Conservation (phyloP, 2,329 filamentous ascomycete species). For the Paraphaeosphaeria minitans region DNA sequence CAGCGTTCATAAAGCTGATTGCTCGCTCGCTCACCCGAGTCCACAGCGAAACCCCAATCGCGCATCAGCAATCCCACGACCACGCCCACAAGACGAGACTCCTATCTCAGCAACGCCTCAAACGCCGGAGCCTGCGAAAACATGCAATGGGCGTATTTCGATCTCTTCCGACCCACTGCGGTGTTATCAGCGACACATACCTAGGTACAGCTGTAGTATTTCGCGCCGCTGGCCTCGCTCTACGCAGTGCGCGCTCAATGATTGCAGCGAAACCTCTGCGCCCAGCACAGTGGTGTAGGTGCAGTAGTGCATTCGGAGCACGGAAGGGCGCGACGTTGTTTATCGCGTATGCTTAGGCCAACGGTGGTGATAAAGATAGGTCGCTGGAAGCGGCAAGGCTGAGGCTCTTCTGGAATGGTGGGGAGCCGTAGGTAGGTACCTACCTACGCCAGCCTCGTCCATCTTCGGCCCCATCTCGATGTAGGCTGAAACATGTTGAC, state of each 20-base stretch:
- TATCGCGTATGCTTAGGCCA: background rate
- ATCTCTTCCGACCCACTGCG: background rate
- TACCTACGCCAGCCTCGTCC: background rate
- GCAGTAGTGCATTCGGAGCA: background rate
- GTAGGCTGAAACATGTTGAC: background rate
- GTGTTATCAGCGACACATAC: background rate
- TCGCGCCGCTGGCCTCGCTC: background rate
- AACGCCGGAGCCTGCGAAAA: background rate
- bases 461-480: background rate
- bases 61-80: background rate
- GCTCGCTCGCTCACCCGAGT: background rate
- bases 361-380: background rate
- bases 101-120: background rate
- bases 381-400: background rate
- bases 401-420: background rate
- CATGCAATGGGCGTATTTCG: background rate
- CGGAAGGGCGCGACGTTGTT: background rate
- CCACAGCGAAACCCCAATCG: background rate
- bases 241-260: background rate
- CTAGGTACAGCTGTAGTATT: background rate
- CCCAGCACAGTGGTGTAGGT: background rate
- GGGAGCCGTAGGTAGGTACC: too few species aligned
- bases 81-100: background rate
- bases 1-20: background rate
- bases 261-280: background rate